Base-by-base conservation (phyloP, 139 green algal genomes). In the Chlamydomonas urium region DNA sequence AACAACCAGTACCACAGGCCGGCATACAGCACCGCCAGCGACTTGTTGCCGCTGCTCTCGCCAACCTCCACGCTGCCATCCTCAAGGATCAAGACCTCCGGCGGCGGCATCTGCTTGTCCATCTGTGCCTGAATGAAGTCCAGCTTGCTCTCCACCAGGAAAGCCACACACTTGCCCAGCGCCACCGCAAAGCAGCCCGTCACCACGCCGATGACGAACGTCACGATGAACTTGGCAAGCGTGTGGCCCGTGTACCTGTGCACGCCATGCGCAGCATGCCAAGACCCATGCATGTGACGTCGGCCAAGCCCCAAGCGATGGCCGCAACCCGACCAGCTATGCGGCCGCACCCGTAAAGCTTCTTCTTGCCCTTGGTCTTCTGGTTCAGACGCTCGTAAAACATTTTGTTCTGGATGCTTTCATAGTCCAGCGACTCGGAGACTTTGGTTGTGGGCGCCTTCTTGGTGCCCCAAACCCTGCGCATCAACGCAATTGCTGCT, bases 221-320 rank as follows among this genome's bases (percentile, higher is more conserved):
- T 93, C 29, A 91, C 81, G 14, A 90, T 28, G 36, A 91, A 85
- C 71, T 90, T 90, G 21, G 83, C 83, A 0, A 89, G 47, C 0
- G 90, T 95, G 53, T 83, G 80, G 26, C 90, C 90, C 2, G 87
- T 90, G 78, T 92, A 92, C 31, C 89, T 90, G 78, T 66, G n/a
- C n/a, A n/a, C n/a, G n/a, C n/a, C n/a, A n/a, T n/a, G n/a, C n/a
- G n/a, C n/a, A n/a, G n/a, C n/a, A n/a, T n/a, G n/a, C n/a, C n/a
- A n/a, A n/a, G n/a, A n/a, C n/a, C n/a, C n/a, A n/a, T n/a, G n/a
- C n/a, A n/a, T n/a, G n/a, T n/a, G n/a, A n/a, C n/a, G n/a, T n/a
- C n/a, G n/a, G n/a, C n/a, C n/a, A n/a, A n/a, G n/a, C n/a, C n/a
- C n/a, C n/a, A n/a, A n/a, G n/a, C n/a, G n/a, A n/a, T n/a, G n/a